These are phyloP conservation scores for Paraleonurus japonicus DNA, from an alignment of 257 asterid species.

Conservation along the genomic window DNA sequence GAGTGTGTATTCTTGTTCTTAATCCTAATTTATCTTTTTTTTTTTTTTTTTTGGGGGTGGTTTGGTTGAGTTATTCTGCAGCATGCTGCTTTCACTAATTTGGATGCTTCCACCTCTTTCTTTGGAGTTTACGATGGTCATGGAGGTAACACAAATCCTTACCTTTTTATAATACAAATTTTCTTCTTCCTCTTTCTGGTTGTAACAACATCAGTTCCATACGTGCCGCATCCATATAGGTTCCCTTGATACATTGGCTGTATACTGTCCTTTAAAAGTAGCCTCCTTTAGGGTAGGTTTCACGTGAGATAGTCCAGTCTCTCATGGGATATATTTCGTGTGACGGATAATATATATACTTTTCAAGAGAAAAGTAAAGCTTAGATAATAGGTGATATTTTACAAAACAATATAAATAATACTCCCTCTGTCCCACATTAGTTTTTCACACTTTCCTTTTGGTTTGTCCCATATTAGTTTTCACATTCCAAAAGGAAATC, in stretches of 20 bases:
- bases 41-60: too few relatives aligned
- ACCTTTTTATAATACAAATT: conserved; percentile 6
- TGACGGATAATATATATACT: too few relatives aligned
- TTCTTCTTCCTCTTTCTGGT: conserved; percentile 1
- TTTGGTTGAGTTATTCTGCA: conserved; percentile 40
- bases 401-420: too few relatives aligned
- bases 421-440: too few relatives aligned
- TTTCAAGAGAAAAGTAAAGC: too few relatives aligned
- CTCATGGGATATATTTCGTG: too few relatives aligned
- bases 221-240: background rate
- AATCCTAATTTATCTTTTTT: conserved; percentile 1
- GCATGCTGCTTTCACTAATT: conserved; percentile 86
- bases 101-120: conserved; percentile 78
- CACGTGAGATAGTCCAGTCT: too few relatives aligned
- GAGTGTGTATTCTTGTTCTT: background rate
- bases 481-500: too few relatives aligned
- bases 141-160: conserved; percentile 66
- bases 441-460: too few relatives aligned
- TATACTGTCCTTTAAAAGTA: conserved; percentile 7
- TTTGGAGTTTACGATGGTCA: conserved; percentile 99
- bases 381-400: too few relatives aligned
- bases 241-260: conserved; percentile 8
- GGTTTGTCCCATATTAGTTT: too few relatives aligned
- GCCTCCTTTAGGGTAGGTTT: background rate
- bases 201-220: background rate